phyloP scores from a whole-genome alignment of 2,329 filamentous ascomycete genomes.

The Endoconidiophora polonica region DNA sequence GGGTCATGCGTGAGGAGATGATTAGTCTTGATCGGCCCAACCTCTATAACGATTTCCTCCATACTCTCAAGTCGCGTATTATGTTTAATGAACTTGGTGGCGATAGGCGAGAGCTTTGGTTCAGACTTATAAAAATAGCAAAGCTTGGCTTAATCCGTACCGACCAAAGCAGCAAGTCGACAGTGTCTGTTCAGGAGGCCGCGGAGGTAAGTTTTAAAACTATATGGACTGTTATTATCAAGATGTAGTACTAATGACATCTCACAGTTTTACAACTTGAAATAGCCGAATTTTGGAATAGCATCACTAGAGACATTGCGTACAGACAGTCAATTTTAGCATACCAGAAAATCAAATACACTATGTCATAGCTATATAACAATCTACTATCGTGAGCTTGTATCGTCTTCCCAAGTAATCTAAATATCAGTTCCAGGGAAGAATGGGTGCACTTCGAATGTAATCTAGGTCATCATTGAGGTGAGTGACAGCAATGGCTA shows the following conservation, averaged over 20 bases:
- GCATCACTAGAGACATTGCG: too few relatives aligned
- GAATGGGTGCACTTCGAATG: background rate
- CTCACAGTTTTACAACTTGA: slow-evolving; percentile 11
- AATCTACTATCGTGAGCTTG: too few relatives aligned
- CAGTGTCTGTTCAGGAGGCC: slow-evolving; percentile 55
- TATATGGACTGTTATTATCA: background rate
- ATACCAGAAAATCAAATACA: too few relatives aligned
- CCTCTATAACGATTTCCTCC: slow-evolving; percentile 60
- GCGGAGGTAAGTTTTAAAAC: slow-evolving; percentile 31
- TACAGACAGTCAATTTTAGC: too few relatives aligned
- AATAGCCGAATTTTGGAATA: slow-evolving; percentile 20
- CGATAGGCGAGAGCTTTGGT: slow-evolving; percentile 72
- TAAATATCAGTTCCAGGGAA: too few relatives aligned
- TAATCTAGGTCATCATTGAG: background rate
- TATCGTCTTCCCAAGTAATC: too few relatives aligned
- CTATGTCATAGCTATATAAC: too few relatives aligned
- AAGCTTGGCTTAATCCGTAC: slow-evolving; percentile 58
- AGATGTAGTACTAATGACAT: background rate
- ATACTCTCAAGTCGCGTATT: slow-evolving; percentile 54
- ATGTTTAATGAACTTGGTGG: slow-evolving; percentile 55
- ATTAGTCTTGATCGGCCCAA: slow-evolving; percentile 57
- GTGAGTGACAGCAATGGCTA: slow-evolving; percentile 24
- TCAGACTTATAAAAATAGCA: slow-evolving; percentile 41
- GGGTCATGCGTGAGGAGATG: slow-evolving; percentile 63
- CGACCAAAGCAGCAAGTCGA: slow-evolving; percentile 43